phyloP scores from a whole-genome alignment of 2,329 filamentous ascomycete species.

The Eutypa lata region DNA sequence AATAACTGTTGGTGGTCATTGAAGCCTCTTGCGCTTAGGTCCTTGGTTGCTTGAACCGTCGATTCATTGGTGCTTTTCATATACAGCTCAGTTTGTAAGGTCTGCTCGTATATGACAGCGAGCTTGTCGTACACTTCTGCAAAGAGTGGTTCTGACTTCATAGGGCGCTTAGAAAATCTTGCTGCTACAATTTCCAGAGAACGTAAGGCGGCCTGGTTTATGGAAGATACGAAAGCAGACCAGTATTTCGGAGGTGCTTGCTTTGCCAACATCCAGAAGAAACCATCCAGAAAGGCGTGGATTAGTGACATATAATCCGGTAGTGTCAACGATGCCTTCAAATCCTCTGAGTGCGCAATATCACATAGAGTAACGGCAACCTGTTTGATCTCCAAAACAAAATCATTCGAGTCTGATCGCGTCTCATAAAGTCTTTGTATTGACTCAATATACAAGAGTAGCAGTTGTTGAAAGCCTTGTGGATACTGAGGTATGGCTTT shows the following conservation, averaged over 20 bases:
- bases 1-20: slow-evolving; percentile 12
- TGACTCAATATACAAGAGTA: slow-evolving; percentile 23
- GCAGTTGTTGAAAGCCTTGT: slow-evolving; percentile 25
- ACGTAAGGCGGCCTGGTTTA: slow-evolving; percentile 19
- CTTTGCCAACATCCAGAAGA: slow-evolving; percentile 20
- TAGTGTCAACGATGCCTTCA: slow-evolving; percentile 26
- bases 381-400: slow-evolving; percentile 25
- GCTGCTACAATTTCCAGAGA: slow-evolving; percentile 9
- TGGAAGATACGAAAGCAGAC: slow-evolving; percentile 25
- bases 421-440: slow-evolving; percentile 21
- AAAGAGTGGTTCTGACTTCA: slow-evolving; percentile 11
- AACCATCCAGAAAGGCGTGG: slow-evolving; percentile 26
- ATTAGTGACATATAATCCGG: slow-evolving; percentile 39
- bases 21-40: slow-evolving; percentile 2
- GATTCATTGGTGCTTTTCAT: slow-evolving; percentile 7
- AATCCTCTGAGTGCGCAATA: slow-evolving; percentile 45
- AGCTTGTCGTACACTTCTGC: slow-evolving; percentile 17
- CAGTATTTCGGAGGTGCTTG: slow-evolving; percentile 17
- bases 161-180: background rate
- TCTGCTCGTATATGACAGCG: background rate
- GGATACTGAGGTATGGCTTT: slow-evolving; percentile 25
- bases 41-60: slow-evolving; percentile 7
- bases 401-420: slow-evolving; percentile 7
- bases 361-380: slow-evolving; percentile 45
- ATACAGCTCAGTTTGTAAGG: background rate